These are phyloP conservation scores for Cydonia oblonga DNA, from an alignment of 331 rosid species.

Conservation along the genomic window DNA sequence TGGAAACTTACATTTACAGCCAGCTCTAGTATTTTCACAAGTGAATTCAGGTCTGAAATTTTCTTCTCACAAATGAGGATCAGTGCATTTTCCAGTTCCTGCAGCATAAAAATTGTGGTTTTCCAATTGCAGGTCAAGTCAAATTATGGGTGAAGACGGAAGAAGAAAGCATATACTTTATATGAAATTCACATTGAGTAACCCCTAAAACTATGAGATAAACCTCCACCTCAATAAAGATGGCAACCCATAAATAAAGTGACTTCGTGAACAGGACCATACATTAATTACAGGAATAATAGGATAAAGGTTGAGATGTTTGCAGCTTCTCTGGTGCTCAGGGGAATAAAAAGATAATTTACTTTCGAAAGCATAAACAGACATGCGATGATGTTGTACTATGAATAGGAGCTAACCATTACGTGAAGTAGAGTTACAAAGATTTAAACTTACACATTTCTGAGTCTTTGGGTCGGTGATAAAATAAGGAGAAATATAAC, in stretches of 20 bases:
- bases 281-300: neutral
- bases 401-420: neutral
- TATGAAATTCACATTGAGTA: neutral
- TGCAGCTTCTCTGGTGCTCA: neutral
- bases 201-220: neutral
- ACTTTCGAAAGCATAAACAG: neutral
- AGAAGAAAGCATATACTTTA: neutral
- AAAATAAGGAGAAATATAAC: slow-evolving; percentile 89
- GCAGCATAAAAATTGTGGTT: slow-evolving; percentile 5
- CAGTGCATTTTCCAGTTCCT: slow-evolving; percentile 87
- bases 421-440: neutral
- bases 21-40: slow-evolving; percentile 64
- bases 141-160: neutral
- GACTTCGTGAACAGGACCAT: neutral
- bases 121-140: slow-evolving; percentile 6
- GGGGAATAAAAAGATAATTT: neutral
- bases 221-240: neutral
- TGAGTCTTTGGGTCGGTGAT: slow-evolving; percentile 71
- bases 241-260: neutral
- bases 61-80: slow-evolving; percentile 87
- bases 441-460: slow-evolving; percentile 67
- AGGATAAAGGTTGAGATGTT: neutral
- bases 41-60: slow-evolving; percentile 65
- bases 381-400: neutral
- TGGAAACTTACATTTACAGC: slow-evolving; percentile 46